phyloP scores from a whole-genome alignment of 2,329 filamentous ascomycete species.

The Clarireedia monteithiana region DNA sequence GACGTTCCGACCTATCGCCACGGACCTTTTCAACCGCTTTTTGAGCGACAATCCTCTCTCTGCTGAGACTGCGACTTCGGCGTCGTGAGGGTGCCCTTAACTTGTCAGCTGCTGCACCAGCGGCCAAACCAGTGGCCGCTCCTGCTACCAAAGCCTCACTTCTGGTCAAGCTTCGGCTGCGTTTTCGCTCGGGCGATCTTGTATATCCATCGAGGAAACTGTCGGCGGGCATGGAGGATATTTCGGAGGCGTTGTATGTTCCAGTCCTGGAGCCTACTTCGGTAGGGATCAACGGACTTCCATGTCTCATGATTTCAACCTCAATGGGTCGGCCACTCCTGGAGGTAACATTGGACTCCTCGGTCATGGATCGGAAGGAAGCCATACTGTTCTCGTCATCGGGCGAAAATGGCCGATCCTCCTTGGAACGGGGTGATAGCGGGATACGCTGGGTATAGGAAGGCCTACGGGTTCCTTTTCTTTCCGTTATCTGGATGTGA shows the following conservation, averaged over 20 bases:
- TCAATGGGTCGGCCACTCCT: constrained; percentile 67
- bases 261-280: constrained; percentile 55
- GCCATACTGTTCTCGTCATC: constrained; percentile 61
- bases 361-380: constrained; percentile 71
- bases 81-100: constrained; percentile 51
- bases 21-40: constrained; percentile 61
- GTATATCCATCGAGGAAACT: constrained; percentile 52
- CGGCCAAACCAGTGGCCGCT: constrained; percentile 35
- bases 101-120: constrained; percentile 34
- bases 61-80: constrained; percentile 56
- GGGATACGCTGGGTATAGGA: constrained; percentile 63
- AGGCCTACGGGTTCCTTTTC: constrained; percentile 63
- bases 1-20: constrained; percentile 38
- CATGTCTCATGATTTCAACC: constrained; percentile 70
- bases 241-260: constrained; percentile 66
- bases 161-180: constrained; percentile 26
- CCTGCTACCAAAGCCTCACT: constrained; percentile 24
- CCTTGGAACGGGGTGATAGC: constrained; percentile 40
- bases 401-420: constrained; percentile 34
- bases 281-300: constrained; percentile 57
- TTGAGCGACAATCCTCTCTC: constrained; percentile 55
- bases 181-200: constrained; percentile 25
- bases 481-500: constrained; percentile 81
- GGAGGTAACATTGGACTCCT: constrained; percentile 68
- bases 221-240: constrained; percentile 74